phyloP scores from a whole-genome alignment of 306 rosid genomes.

The Castanea sativa region DNA sequence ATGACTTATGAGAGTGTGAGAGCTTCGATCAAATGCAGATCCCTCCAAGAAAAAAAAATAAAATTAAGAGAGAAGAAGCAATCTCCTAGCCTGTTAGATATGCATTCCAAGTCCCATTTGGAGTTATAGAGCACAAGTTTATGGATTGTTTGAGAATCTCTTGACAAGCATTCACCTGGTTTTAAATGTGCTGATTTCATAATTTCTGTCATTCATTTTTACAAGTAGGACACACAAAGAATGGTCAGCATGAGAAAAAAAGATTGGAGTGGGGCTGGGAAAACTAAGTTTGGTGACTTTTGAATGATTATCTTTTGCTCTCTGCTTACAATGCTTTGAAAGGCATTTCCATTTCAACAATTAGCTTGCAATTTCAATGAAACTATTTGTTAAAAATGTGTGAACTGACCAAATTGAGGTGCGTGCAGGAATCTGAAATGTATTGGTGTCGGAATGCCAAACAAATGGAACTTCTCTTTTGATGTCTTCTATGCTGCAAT shows the following conservation, averaged over 20 bases:
- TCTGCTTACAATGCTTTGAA: background rate
- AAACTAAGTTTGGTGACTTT: background rate
- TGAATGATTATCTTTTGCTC: background rate
- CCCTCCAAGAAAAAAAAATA: background rate
- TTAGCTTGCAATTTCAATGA: background rate
- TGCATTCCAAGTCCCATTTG: background rate
- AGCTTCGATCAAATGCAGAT: background rate
- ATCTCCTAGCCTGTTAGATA: background rate
- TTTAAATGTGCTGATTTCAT: background rate
- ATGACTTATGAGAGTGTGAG: background rate
- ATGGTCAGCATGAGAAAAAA: background rate
- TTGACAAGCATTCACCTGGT: background rate
- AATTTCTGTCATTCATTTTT: background rate
- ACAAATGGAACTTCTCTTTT: slow-evolving; percentile 77
- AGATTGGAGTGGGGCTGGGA: background rate
- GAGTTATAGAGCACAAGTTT: background rate
- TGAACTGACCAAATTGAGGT: slow-evolving; percentile 1
- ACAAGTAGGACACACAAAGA: background rate
- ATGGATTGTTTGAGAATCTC: background rate
- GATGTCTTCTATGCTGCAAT: slow-evolving; percentile 60
- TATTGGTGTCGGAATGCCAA: slow-evolving; percentile 78
- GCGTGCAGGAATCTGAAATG: slow-evolving; percentile 62
- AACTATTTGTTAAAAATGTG: background rate
- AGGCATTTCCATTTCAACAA: background rate
- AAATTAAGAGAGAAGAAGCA: background rate